Conservation (phyloP, 345 rosid genomes). For the Gossypium mustelinum region DNA sequence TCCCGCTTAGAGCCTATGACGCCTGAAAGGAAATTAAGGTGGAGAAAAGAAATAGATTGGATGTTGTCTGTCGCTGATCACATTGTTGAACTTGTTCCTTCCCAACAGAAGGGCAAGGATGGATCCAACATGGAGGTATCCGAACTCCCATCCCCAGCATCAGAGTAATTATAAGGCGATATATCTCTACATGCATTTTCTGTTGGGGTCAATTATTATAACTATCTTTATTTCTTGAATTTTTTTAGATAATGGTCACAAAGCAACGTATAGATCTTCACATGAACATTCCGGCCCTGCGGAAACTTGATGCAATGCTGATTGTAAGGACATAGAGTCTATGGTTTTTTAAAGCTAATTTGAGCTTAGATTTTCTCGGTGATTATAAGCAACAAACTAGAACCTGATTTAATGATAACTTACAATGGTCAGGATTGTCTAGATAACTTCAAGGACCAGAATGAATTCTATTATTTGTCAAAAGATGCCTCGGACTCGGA, state of each 20-base stretch:
- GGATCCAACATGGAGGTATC: slow-evolving; percentile 56
- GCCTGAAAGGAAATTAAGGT: slow-evolving; percentile 43
- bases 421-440: slow-evolving; percentile 54
- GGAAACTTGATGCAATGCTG: slow-evolving; percentile 94
- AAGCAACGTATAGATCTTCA: slow-evolving; percentile 78
- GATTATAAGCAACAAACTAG: background rate
- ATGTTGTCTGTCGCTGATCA: slow-evolving; percentile 66
- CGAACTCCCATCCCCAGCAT: background rate
- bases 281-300: slow-evolving; percentile 86
- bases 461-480: slow-evolving; percentile 69
- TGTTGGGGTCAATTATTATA: background rate
- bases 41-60: slow-evolving; percentile 71
- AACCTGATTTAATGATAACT: background rate
- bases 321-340: slow-evolving; percentile 43
- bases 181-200: background rate
- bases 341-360: background rate
- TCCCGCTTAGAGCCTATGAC: slow-evolving; percentile 60
- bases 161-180: background rate
- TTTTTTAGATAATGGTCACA: slow-evolving; percentile 71
- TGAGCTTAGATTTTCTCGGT: background rate
- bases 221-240: slow-evolving; percentile 3
- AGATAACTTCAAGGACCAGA: slow-evolving; percentile 77
- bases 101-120: slow-evolving; percentile 58
- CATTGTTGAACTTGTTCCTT: slow-evolving; percentile 64
- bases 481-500: slow-evolving; percentile 67